Evolutionary conservation across 805 yeast genomes (phyloP), one percentile per base, ranked within the genome.

Genomic region (Candida glaebosa): DNA sequence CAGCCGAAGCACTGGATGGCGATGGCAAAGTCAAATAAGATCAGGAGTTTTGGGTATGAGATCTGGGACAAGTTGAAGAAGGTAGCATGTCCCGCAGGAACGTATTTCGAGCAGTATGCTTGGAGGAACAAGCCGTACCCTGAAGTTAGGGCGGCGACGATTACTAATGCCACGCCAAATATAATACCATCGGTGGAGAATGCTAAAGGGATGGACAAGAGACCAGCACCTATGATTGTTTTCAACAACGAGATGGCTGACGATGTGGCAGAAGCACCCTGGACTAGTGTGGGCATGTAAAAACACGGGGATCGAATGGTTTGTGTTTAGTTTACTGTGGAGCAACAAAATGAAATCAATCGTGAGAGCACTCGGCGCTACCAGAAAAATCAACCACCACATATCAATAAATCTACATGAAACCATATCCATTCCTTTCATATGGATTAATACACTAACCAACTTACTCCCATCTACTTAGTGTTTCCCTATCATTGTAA

Each of bases 181-280:
- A 78, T 41, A 2, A 84, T 54, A 4, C 90, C 88, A 56, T 84
- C 87, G 19, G 83, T 73, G 41, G 73, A 71, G 61, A 83, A 80
- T 1, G 88, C 86, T 46, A 71, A 80, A 0, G 93, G 90, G 65
- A 85, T 77, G 10, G 90, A 87, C 18, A 85, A 69, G 32, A 84
- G 67, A 1, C 95, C 95, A 0, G 93, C 88, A 5, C 95, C 95
- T 9, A 86, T 73, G 41, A 86, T 83, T 18, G 93, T 85, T 63
- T 86, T 86, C 41, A 82, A 74, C 30, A 87, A 67, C 60, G 82
- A 84, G 40, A 84, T 68, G 14, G 78, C 65, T 2, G 91, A 83
- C 1, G 90, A 82, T 1, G 55, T 45, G 18, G 73, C 63, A 9
- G 83, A 69, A 2, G 87, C 85, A 10, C 61, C 64, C 9, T 17